Conservation (phyloP, 2,329 filamentous ascomycete genomes). For the Reticulascus tulasneorum region DNA sequence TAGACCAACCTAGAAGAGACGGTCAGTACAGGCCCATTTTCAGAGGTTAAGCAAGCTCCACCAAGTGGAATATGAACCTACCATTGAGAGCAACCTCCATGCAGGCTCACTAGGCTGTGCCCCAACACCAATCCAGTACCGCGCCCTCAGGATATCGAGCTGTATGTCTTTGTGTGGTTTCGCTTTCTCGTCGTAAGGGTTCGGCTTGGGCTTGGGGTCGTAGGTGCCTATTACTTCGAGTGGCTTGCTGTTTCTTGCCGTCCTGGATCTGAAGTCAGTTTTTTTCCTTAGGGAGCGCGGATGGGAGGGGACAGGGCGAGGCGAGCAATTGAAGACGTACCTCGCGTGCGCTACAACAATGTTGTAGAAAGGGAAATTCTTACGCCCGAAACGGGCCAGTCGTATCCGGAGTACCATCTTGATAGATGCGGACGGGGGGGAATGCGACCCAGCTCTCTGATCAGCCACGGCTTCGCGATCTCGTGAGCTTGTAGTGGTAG, state of each 20-base stretch:
- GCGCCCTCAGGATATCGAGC: slow-evolving; percentile 73
- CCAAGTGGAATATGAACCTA: no score
- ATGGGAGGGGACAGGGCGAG: neutral
- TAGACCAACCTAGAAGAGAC: slow-evolving; percentile 31
- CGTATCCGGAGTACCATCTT: slow-evolving; percentile 92
- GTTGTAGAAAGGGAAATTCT: slow-evolving; percentile 91
- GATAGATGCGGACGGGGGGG: slow-evolving; percentile 4
- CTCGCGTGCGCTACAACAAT: slow-evolving; percentile 92
- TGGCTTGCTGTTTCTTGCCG: slow-evolving; percentile 80
- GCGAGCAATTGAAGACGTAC: slow-evolving; percentile 41
- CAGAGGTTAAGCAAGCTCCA: no score
- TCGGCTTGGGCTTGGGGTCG: slow-evolving; percentile 61
- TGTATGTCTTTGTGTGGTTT: slow-evolving; percentile 87
- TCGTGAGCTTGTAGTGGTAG: neutral
- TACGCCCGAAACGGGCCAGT: slow-evolving; percentile 87
- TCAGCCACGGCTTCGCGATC: neutral
- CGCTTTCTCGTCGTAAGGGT: slow-evolving; percentile 57
- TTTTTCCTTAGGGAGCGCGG: neutral
- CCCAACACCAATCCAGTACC: slow-evolving; percentile 96
- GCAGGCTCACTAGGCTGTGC: slow-evolving; percentile 89
- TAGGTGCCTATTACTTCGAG: slow-evolving; percentile 88
- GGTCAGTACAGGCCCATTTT: no score
- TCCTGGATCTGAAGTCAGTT: slow-evolving; percentile 43
- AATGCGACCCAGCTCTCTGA: no score
- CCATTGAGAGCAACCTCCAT: slow-evolving; percentile 83